These are phyloP conservation scores for Ogataea nakhonphanomensis DNA, from an alignment of 805 yeast genomes.

Conservation along the genomic window DNA sequence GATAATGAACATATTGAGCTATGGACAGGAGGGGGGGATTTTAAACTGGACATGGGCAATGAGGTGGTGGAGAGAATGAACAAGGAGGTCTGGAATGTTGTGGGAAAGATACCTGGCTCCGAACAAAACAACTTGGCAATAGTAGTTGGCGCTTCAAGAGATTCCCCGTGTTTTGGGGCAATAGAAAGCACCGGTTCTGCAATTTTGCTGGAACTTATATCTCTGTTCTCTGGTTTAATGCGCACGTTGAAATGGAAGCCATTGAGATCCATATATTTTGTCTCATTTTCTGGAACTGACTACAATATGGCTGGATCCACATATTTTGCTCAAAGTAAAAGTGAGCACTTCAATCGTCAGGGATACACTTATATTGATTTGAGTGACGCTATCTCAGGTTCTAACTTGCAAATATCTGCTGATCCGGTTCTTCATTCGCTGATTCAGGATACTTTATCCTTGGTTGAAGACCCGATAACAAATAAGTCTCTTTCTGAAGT, in stretches of 20 bases:
- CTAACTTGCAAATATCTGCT: slow-evolving; percentile 43
- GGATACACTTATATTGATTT: slow-evolving; percentile 73
- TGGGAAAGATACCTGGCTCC: slow-evolving; percentile 73
- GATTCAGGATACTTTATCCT: slow-evolving; percentile 40
- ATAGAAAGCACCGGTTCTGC: slow-evolving; percentile 73
- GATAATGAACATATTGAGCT: slow-evolving; percentile 31
- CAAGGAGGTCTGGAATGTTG: slow-evolving; percentile 74
- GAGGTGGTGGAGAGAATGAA: slow-evolving; percentile 44
- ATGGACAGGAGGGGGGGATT: slow-evolving; percentile 42
- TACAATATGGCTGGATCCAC: slow-evolving; percentile 84
- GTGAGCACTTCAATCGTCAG: slow-evolving; percentile 52
- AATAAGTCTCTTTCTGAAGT: slow-evolving; percentile 22
- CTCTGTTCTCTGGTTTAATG: slow-evolving; percentile 61
- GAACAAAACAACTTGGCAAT: slow-evolving; percentile 75
- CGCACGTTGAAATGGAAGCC: slow-evolving; percentile 76
- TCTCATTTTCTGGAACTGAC: slow-evolving; percentile 78
- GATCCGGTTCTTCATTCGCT: slow-evolving; percentile 61
- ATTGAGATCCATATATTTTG: slow-evolving; percentile 73
- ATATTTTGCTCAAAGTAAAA: slow-evolving; percentile 62
- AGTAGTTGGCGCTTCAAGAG: slow-evolving; percentile 80
- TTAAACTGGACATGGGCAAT: slow-evolving; percentile 28
- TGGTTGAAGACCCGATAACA: slow-evolving; percentile 25
- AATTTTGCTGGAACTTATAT: slow-evolving; percentile 64
- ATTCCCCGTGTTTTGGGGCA: slow-evolving; percentile 67
- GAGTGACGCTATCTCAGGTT: slow-evolving; percentile 57